A percentile compares a stretch with the other conserved stretches of the same genome.
These are phyloP conservation scores for Blumeria hordei DNA, from an alignment of 2,329 filamentous ascomycete genomes.

Conservation along the genomic window DNA sequence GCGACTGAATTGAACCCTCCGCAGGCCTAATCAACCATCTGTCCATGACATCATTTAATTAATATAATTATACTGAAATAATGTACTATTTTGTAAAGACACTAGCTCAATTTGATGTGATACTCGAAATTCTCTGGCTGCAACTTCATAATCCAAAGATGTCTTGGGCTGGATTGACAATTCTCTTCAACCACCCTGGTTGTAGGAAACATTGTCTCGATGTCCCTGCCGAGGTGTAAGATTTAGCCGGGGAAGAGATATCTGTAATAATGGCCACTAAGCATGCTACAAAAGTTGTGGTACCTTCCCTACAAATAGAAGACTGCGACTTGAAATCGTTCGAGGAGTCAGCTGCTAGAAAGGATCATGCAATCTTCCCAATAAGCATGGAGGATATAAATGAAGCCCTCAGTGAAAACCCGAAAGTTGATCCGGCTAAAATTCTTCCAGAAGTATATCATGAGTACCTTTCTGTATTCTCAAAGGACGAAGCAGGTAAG, in stretches of 20 bases:
- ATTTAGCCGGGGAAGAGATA: background rate
- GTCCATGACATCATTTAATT: too few relatives aligned
- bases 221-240: background rate
- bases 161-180: too few relatives aligned
- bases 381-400: background rate
- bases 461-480: background rate
- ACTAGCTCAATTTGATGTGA: too few relatives aligned
- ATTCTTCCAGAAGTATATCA: background rate
- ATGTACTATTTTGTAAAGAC: background rate
- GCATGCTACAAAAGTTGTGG: too few relatives aligned
- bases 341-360: too few relatives aligned
- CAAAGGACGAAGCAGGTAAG: background rate
- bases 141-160: too few relatives aligned
- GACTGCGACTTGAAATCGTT: background rate
- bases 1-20: background rate
- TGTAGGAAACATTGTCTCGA: background rate
- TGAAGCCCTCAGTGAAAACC: background rate
- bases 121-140: too few relatives aligned
- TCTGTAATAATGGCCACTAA: background rate
- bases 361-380: background rate
- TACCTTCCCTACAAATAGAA: too few relatives aligned
- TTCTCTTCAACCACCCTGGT: background rate
- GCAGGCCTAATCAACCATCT: background rate
- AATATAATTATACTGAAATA: background rate
- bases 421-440: background rate